Conservation (phyloP, 1,139 yeast species). For the Kazachstania sp. region DNA sequence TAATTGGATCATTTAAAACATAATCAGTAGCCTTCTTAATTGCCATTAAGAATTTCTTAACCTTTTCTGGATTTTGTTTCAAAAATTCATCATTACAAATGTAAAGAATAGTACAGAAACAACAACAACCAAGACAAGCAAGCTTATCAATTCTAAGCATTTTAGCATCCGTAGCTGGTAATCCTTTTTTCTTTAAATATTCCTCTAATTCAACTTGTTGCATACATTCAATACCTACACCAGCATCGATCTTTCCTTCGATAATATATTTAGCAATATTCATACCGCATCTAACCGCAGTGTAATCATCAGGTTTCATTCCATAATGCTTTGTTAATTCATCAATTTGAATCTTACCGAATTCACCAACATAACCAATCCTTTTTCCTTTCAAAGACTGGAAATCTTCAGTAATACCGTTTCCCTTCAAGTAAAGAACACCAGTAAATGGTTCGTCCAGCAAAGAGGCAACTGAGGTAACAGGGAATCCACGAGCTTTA, state of each 20-base stretch:
- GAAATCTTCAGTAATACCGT: slow-evolving; percentile 46
- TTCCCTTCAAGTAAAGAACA: slow-evolving; percentile 43
- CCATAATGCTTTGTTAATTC: slow-evolving; percentile 49
- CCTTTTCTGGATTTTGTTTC: slow-evolving; percentile 42
- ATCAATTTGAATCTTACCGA: slow-evolving; percentile 51
- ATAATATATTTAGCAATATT: slow-evolving; percentile 49
- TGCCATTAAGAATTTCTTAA: slow-evolving; percentile 39
- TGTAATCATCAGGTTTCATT: slow-evolving; percentile 47
- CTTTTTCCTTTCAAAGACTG: slow-evolving; percentile 44
- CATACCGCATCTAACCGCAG: slow-evolving; percentile 57
- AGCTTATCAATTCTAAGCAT: slow-evolving; percentile 50
- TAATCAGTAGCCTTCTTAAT: slow-evolving; percentile 44
- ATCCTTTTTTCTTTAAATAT: slow-evolving; percentile 39
- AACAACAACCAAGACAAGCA: slow-evolving; percentile 53
- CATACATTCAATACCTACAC: slow-evolving; percentile 51
- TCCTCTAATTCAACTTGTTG: slow-evolving; percentile 53
- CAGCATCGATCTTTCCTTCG: slow-evolving; percentile 49
- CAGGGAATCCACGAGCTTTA: slow-evolving; percentile 51
- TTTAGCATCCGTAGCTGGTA: slow-evolving; percentile 41
- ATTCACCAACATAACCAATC: slow-evolving; percentile 52
- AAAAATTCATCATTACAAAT: slow-evolving; percentile 46
- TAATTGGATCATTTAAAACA: slow-evolving; percentile 37
- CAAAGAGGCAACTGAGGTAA: slow-evolving; percentile 47
- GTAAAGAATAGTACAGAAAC: slow-evolving; percentile 51
- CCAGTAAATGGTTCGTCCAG: slow-evolving; percentile 55